Conservation (phyloP, 129 eudicot species). For the Centaurea solstitialis region DNA sequence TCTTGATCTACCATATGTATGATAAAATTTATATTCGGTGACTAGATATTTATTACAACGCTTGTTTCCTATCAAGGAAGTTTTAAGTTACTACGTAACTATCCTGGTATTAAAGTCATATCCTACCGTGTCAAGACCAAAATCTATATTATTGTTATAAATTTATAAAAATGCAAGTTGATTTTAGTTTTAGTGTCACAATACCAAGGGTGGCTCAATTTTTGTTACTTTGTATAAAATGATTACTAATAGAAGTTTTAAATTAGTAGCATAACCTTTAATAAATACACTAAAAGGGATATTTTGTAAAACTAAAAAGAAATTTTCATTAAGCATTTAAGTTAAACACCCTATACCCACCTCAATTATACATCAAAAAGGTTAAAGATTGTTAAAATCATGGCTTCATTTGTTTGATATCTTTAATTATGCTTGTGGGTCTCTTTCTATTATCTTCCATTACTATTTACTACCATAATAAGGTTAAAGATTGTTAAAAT, state of each 20-base stretch:
- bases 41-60: neutral
- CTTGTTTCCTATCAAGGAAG: neutral
- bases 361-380: neutral
- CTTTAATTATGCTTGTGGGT: conserved; percentile 1
- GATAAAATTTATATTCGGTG: neutral
- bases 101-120: neutral
- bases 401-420: neutral
- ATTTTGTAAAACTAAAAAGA: neutral
- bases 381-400: neutral
- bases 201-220: neutral
- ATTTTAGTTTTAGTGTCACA: no score
- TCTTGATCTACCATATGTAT: no score
- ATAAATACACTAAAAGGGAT: neutral
- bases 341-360: neutral
- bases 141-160: neutral
- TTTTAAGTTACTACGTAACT: no score
- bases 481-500: no score
- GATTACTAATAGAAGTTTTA: no score
- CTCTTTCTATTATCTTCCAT: neutral
- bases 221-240: neutral
- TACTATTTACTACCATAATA: no score
- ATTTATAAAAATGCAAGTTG: neutral
- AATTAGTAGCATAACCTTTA: neutral
- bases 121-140: neutral
- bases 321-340: neutral